phyloP scores from a whole-genome alignment of 305 asterid genomes.

The Plantago rigida region DNA sequence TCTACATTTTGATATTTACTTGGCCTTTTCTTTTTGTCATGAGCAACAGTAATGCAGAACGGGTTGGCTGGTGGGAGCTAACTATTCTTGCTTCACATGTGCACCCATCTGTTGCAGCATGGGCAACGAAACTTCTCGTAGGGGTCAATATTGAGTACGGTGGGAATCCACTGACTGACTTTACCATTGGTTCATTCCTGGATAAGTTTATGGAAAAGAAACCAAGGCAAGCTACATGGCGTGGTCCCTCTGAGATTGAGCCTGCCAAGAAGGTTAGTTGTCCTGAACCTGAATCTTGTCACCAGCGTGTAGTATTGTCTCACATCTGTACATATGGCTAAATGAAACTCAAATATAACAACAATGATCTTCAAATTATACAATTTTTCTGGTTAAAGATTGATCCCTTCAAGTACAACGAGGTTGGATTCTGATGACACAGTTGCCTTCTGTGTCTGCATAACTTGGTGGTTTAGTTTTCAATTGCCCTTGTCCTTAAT shows the following conservation, averaged over 20 bases:
- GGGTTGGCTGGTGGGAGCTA: constrained; percentile 91
- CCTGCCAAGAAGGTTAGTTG: constrained; percentile 74
- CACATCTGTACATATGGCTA: no score
- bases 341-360: no score
- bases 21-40: constrained; percentile 11
- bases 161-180: constrained; percentile 83
- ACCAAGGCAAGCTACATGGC: constrained; percentile 76
- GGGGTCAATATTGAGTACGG: constrained; percentile 78
- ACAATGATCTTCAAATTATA: no score
- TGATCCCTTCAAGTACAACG: no score
- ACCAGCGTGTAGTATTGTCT: no score
- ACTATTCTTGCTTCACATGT: constrained; percentile 65
- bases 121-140: constrained; percentile 81
- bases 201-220: constrained; percentile 98
- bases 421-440: no score
- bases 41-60: constrained; percentile 67
- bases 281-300: no score
- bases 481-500: no score
- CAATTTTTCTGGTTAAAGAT: no score
- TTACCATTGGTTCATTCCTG: constrained; percentile 68
- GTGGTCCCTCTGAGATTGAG: constrained; percentile 78
- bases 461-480: no score
- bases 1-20: neutral
- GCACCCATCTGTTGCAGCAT: constrained; percentile 91
- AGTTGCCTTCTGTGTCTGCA: no score